Percentiles rank a stretch among this genome's conserved stretches.
These are phyloP conservation scores for Aspergillus nomiae DNA, from an alignment of 2,329 filamentous ascomycete genomes.

Conservation along the genomic window DNA sequence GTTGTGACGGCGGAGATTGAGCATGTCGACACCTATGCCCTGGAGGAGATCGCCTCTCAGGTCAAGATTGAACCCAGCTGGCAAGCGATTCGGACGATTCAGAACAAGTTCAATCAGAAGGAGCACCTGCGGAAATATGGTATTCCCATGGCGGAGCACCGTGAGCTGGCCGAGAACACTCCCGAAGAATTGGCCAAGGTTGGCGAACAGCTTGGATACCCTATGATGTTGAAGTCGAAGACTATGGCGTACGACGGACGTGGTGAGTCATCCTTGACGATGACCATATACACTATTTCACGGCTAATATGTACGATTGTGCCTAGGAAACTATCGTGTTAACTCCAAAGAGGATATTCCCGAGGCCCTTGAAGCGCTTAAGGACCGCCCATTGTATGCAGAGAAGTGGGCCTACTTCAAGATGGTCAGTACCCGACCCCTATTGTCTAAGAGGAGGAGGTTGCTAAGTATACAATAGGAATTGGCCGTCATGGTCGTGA, in stretches of 20 bases:
- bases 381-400: constrained; percentile 73
- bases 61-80: constrained; percentile 77
- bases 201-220: constrained; percentile 69
- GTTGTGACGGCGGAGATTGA: constrained; percentile 93
- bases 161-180: constrained; percentile 64
- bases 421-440: constrained; percentile 45
- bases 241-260: constrained; percentile 93
- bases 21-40: constrained; percentile 85
- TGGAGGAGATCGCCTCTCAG: constrained; percentile 75
- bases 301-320: not conserved
- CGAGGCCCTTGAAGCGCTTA: constrained; percentile 69
- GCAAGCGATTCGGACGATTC: constrained; percentile 83
- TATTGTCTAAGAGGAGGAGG: not conserved
- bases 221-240: constrained; percentile 89
- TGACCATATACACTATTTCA: not conserved
- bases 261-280: constrained; percentile 51
- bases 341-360: constrained; percentile 61
- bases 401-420: constrained; percentile 87
- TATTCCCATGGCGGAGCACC: constrained; percentile 72
- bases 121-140: constrained; percentile 69
- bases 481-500: constrained; percentile 90
- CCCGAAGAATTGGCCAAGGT: constrained; percentile 64
- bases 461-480: constrained; percentile 51
- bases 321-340: constrained; percentile 65
- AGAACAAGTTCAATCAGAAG: constrained; percentile 93